Percentiles rank a stretch among this genome's conserved stretches.
Evolutionary conservation across 306 rosid species (phyloP).

Genomic region (Lathyrus sativus): DNA sequence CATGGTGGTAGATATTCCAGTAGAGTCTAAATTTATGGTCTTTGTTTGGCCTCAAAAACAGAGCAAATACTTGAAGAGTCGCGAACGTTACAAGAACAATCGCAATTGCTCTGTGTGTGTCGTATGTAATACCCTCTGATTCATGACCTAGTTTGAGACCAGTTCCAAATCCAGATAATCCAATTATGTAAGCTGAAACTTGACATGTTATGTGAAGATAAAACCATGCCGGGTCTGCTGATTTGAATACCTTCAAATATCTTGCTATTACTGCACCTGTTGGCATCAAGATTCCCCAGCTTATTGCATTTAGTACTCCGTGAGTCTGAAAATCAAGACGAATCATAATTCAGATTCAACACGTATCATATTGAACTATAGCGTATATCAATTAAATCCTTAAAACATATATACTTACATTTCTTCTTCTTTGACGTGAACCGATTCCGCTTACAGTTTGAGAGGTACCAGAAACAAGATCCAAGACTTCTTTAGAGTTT

Average conservation of each 20-base stretch:
- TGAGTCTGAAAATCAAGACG: conserved; percentile 51
- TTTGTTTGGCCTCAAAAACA: conserved; percentile 83
- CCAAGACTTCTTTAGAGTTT: conserved; percentile 44
- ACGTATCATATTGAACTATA: background rate
- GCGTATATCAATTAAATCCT: background rate
- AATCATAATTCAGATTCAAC: conserved; percentile 1
- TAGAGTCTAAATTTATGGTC: conserved; percentile 76
- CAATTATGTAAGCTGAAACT: conserved; percentile 73
- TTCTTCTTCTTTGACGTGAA: conserved; percentile 45
- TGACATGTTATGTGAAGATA: conserved; percentile 85
- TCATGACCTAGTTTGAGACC: conserved; percentile 83
- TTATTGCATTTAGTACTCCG: conserved; percentile 70
- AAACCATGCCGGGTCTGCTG: conserved; percentile 91
- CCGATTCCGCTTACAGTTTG: conserved; percentile 27
- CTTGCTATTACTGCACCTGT: conserved; percentile 73
- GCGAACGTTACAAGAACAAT: conserved; percentile 62
- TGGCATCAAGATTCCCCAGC: conserved; percentile 87
- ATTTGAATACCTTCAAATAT: conserved; percentile 74
- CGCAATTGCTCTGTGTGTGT: conserved; percentile 60
- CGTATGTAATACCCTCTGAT: conserved; percentile 37
- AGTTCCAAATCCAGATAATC: conserved; percentile 80
- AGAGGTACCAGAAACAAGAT: conserved; percentile 60
- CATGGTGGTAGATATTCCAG: conserved; percentile 79
- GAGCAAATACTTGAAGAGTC: conserved; percentile 95
- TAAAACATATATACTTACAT: conserved; percentile 48